Conservation (phyloP, 305 asterid genomes). For the Fraxinus angustifolia region DNA sequence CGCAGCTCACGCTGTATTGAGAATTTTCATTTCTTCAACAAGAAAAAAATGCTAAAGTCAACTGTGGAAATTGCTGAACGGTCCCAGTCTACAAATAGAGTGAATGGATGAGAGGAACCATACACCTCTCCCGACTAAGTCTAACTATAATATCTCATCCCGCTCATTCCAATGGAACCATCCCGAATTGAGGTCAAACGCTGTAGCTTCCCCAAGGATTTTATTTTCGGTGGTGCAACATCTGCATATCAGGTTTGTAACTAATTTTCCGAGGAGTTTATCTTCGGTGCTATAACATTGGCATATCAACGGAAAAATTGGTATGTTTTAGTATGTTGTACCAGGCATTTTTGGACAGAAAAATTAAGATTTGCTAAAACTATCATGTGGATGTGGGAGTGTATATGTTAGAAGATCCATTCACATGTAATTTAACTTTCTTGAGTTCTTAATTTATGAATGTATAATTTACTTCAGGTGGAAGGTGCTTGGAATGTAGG, state of each 20-base stretch:
- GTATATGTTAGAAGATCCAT: not conserved
- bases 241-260: not conserved
- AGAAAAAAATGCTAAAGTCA: no score
- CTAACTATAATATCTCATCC: not conserved
- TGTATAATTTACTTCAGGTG: slow-evolving; percentile 9
- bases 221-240: not conserved
- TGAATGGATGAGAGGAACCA: not conserved
- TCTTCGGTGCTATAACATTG: no score
- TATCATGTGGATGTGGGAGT: not conserved
- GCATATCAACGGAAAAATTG: no score
- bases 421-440: not conserved
- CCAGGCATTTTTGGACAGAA: not conserved
- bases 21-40: no score
- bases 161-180: not conserved
- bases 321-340: not conserved
- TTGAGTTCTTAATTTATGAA: not conserved
- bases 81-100: not conserved
- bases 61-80: no score
- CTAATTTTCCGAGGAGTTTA: no score
- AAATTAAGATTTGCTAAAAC: no score
- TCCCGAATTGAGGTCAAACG: not conserved
- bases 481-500: slow-evolving; percentile 21
- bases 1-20: no score
- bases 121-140: not conserved
- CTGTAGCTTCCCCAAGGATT: not conserved